Conservation (phyloP, 1,284 basidiomycete species). For the Wolfiporia cocos region DNA sequence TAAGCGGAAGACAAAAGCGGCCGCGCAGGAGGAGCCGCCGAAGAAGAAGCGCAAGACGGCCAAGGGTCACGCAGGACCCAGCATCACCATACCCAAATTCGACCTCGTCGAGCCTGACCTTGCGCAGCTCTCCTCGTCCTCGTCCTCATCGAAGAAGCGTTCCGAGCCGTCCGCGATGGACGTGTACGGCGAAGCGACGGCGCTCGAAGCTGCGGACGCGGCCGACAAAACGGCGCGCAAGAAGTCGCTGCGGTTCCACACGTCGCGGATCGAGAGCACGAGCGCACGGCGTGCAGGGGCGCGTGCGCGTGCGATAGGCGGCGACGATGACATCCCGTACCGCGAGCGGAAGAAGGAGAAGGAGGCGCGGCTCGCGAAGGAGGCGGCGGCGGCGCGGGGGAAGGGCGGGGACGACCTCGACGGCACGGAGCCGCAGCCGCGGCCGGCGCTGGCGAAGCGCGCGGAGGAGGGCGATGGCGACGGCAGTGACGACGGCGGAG, state of each 20-base stretch:
- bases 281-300: conserved; percentile 69
- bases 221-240: conserved; percentile 79
- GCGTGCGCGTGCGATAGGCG: conserved; percentile 51
- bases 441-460: conserved; percentile 35
- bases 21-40: conserved; percentile 18
- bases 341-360: conserved; percentile 58
- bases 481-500: conserved; percentile 23
- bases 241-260: conserved; percentile 83
- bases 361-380: conserved; percentile 45
- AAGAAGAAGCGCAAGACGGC: conserved; percentile 27
- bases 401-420: conserved; percentile 65
- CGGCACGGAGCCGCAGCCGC: conserved; percentile 44
- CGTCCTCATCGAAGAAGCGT: conserved; percentile 8
- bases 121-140: conserved; percentile 18
- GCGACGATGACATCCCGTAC: conserved; percentile 89
- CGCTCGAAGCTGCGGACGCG: conserved; percentile 66
- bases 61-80: conserved; percentile 12
- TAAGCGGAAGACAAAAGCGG: conserved; percentile 21
- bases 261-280: conserved; percentile 74
- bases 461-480: conserved; percentile 44
- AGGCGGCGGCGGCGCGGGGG: conserved; percentile 41
- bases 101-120: conserved; percentile 74
- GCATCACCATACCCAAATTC: conserved; percentile 39
- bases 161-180: conserved; percentile 33
- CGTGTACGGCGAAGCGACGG: conserved; percentile 70